phyloP scores from a whole-genome alignment of 1,284 basidiomycete species.

The Naganishia sp. region DNA sequence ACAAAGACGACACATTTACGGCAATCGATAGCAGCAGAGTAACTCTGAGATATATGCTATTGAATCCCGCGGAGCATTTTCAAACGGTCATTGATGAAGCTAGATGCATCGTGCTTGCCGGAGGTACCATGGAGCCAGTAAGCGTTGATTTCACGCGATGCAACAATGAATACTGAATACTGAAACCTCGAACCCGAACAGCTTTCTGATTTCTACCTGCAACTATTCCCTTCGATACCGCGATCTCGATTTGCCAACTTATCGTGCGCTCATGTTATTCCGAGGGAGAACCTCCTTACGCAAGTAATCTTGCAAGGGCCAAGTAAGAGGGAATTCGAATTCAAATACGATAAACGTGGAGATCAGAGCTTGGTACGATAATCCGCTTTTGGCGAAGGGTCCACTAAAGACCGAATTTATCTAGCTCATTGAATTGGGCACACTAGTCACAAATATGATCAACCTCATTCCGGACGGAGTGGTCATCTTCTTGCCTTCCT shows the following conservation, averaged over 20 bases:
- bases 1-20: conserved; percentile 38
- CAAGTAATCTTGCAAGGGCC: conserved; percentile 78
- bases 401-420: neutral
- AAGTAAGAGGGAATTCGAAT: conserved; percentile 71
- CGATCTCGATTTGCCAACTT: conserved; percentile 70
- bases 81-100: conserved; percentile 76
- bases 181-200: conserved; percentile 45
- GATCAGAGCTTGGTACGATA: conserved; percentile 65
- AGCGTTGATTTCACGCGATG: conserved; percentile 33
- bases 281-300: conserved; percentile 73
- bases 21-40: conserved; percentile 45
- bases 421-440: conserved; percentile 80
- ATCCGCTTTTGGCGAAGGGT: neutral
- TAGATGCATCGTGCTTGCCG: conserved; percentile 81
- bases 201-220: conserved; percentile 84
- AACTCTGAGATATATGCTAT: conserved; percentile 83
- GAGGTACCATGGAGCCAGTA: conserved; percentile 97
- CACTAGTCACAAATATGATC: conserved; percentile 74
- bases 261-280: conserved; percentile 92
- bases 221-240: conserved; percentile 74
- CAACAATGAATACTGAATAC: neutral
- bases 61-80: conserved; percentile 91
- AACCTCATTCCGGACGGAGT: conserved; percentile 81
- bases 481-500: conserved; percentile 93
- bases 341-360: conserved; percentile 76